A percentile compares a stretch with the other conserved stretches of the same genome.
phyloP scores from a whole-genome alignment of 768 basidiomycete genomes.

The Pulveroboletus sp. region DNA sequence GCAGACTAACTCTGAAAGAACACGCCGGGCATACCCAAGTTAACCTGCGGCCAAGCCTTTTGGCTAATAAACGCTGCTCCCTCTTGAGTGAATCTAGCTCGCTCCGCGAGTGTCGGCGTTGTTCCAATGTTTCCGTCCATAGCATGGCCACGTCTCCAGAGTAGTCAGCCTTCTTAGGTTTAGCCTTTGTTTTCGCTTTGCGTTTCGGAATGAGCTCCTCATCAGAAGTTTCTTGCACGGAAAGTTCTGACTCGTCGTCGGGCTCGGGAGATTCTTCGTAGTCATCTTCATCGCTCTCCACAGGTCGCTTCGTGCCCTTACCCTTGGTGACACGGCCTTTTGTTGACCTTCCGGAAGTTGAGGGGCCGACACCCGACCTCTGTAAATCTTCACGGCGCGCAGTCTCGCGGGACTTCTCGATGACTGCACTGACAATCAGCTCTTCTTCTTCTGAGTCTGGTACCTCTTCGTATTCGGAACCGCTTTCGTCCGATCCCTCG shows the following conservation, averaged over 20 bases:
- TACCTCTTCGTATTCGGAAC: slow-evolving; percentile 54
- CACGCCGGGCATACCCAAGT: slow-evolving; percentile 51
- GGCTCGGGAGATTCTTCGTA: background rate
- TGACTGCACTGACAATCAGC: slow-evolving; percentile 54
- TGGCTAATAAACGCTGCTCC: slow-evolving; percentile 49
- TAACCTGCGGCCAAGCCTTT: slow-evolving; percentile 67
- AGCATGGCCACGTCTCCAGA: background rate
- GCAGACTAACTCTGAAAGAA: slow-evolving; percentile 4
- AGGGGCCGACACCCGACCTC: slow-evolving; percentile 32
- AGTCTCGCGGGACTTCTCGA: slow-evolving; percentile 49
- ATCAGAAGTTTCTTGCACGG: slow-evolving; percentile 10
- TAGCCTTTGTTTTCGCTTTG: slow-evolving; percentile 32
- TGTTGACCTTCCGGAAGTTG: slow-evolving; percentile 37
- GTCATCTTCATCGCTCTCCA: slow-evolving; percentile 14
- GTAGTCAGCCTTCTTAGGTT: slow-evolving; percentile 19
- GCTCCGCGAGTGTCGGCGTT: slow-evolving; percentile 16
- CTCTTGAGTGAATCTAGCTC: slow-evolving; percentile 32
- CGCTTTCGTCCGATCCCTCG: slow-evolving; percentile 50
- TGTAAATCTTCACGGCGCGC: slow-evolving; percentile 26
- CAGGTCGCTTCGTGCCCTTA: slow-evolving; percentile 14
- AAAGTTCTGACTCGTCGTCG: slow-evolving; percentile 10
- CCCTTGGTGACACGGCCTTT: slow-evolving; percentile 39
- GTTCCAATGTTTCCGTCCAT: slow-evolving; percentile 9
- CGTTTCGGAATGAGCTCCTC: slow-evolving; percentile 25
- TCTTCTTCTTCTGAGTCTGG: slow-evolving; percentile 36